Evolutionary conservation across 192 early-diverging fungal genomes (phyloP).

Genomic region (Backusella mclennaniae): DNA sequence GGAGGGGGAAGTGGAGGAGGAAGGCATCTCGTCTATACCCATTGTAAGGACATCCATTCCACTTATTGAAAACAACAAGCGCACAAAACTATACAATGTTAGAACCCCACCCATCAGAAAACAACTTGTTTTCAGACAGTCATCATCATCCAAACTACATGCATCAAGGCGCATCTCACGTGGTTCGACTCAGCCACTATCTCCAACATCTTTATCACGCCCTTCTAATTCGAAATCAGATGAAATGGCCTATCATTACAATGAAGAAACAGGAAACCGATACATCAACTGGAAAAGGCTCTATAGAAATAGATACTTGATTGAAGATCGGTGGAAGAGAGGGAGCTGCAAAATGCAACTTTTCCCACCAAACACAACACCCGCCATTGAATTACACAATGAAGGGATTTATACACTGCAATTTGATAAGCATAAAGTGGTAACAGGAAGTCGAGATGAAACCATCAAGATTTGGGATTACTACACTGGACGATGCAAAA

Average conservation of each 20-base stretch:
- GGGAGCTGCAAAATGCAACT: slow-evolving; percentile 59
- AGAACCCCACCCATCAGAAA: neutral
- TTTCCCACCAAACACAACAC: slow-evolving; percentile 39
- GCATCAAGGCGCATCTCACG: neutral
- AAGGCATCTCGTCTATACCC: neutral
- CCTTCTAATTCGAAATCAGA: neutral
- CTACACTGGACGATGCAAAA: slow-evolving; percentile 47
- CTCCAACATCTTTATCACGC: neutral
- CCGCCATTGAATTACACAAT: slow-evolving; percentile 53
- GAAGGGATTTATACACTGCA: slow-evolving; percentile 89
- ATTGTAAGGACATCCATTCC: neutral
- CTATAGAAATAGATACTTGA: slow-evolving; percentile 59
- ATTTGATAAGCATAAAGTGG: slow-evolving; percentile 66
- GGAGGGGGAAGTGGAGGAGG: neutral
- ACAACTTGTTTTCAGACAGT: neutral
- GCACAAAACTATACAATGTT: neutral
- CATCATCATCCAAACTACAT: neutral
- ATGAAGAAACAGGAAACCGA: slow-evolving; percentile 32
- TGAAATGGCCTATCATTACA: slow-evolving; percentile 35
- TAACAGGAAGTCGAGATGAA: slow-evolving; percentile 70
- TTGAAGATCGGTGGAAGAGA: slow-evolving; percentile 74
- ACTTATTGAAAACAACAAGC: neutral
- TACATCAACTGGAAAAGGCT: slow-evolving; percentile 74
- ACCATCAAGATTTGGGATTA: slow-evolving; percentile 81
- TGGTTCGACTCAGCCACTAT: neutral